Conservation (phyloP, 495 filamentous ascomycete species). For the Tuber melanosporum region DNA sequence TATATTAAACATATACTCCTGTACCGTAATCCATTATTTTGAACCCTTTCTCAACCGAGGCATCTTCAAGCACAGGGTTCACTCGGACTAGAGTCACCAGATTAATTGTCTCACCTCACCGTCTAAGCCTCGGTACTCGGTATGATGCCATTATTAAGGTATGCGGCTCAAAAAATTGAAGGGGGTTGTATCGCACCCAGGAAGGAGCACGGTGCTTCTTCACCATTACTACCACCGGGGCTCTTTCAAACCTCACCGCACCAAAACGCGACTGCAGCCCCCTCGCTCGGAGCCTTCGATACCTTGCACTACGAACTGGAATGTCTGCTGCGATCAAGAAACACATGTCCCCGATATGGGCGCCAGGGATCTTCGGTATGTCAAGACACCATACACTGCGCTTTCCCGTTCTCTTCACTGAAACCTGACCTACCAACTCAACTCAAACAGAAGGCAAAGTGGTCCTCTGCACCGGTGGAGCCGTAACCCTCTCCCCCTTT, state of each 20-base stretch:
- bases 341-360: slow-evolving; percentile 33
- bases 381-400: slow-evolving; percentile 34
- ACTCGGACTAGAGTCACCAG: not conserved
- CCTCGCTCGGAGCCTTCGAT: not conserved
- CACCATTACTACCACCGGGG: not conserved
- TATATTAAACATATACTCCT: too few relatives aligned
- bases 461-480: slow-evolving; percentile 90
- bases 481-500: slow-evolving; percentile 72
- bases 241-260: not conserved
- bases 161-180: not conserved
- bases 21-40: too few relatives aligned
- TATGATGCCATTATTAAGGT: not conserved
- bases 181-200: not conserved
- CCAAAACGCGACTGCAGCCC: not conserved
- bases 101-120: not conserved
- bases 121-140: not conserved
- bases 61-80: not conserved
- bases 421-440: not conserved
- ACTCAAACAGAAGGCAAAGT: slow-evolving; percentile 65
- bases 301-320: not conserved
- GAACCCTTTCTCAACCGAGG: not conserved
- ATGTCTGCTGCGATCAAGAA: slow-evolving; percentile 8
- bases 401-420: not conserved
- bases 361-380: slow-evolving; percentile 34
- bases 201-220: too few relatives aligned